Percentiles rank a stretch among this genome's conserved stretches.
Conservation (phyloP, 257 asterid genomes). For the Lantana camara region DNA sequence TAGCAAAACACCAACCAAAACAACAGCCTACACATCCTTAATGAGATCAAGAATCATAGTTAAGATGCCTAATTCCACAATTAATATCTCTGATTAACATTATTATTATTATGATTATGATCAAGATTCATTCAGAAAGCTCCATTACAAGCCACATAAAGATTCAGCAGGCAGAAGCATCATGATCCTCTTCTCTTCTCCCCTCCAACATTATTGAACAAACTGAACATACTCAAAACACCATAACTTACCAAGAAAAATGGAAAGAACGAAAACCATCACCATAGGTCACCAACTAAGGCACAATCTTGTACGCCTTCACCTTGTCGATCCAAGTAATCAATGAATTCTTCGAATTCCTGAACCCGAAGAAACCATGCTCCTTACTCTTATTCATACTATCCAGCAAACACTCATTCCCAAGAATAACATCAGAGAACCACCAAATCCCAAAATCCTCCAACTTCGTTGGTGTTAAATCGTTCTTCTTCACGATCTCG, state of each 20-base stretch:
- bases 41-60: no score
- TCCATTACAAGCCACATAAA: background rate
- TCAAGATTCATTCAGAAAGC: background rate
- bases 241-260: background rate
- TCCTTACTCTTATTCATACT: constrained; percentile 38
- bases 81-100: background rate
- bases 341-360: constrained; percentile 29
- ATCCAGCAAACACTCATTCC: constrained; percentile 4
- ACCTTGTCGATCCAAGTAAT: constrained; percentile 31
- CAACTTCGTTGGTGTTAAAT: constrained; percentile 12
- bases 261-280: background rate
- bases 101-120: background rate
- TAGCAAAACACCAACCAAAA: no score
- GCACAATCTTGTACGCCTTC: constrained; percentile 31
- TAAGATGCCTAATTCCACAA: no score
- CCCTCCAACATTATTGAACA: background rate
- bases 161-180: background rate
- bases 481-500: constrained; percentile 30
- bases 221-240: background rate
- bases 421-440: constrained; percentile 20
- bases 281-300: constrained; percentile 7
- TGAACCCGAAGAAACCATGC: constrained; percentile 33
- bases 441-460: constrained; percentile 38
- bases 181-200: background rate
- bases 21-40: no score